phyloP scores from a whole-genome alignment of 257 asterid species.

The Fraxinus excelsior region DNA sequence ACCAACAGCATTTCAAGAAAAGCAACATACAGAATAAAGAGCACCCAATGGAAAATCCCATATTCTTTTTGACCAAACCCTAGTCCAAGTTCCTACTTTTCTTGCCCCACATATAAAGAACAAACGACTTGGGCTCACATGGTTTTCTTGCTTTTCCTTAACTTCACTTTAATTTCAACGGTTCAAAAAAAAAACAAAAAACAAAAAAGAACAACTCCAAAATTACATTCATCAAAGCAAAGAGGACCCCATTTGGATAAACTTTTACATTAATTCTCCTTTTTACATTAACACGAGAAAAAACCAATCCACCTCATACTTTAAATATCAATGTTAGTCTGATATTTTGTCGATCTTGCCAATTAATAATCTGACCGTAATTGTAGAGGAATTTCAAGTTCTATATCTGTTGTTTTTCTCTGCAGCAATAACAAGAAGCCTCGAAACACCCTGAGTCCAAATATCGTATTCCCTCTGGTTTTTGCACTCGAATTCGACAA shows the following conservation, averaged over 20 bases:
- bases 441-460: conserved; percentile 96
- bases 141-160: conserved; percentile 47
- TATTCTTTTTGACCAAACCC: conserved; percentile 54
- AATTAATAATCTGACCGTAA: not conserved
- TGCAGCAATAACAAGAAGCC: conserved; percentile 70
- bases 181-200: conserved; percentile 27
- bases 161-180: conserved; percentile 44
- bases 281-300: conserved; percentile 29
- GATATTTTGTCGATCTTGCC: conserved; percentile 23
- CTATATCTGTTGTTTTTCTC: conserved; percentile 66
- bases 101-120: conserved; percentile 8
- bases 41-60: not conserved
- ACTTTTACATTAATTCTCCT: conserved; percentile 27
- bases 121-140: conserved; percentile 47
- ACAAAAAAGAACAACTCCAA: too few species aligned
- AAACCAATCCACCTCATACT: conserved; percentile 42
- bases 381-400: conserved; percentile 28
- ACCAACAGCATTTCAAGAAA: not conserved
- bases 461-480: conserved; percentile 82
- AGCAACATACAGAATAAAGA: not conserved
- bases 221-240: conserved; percentile 35
- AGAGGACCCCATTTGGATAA: conserved; percentile 43
- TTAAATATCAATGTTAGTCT: conserved; percentile 34
- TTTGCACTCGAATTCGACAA: conserved; percentile 86
- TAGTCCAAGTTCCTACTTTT: conserved; percentile 54